Base-by-base conservation (phyloP, 352 stramenopile species). In the Globisporangium nunn region DNA sequence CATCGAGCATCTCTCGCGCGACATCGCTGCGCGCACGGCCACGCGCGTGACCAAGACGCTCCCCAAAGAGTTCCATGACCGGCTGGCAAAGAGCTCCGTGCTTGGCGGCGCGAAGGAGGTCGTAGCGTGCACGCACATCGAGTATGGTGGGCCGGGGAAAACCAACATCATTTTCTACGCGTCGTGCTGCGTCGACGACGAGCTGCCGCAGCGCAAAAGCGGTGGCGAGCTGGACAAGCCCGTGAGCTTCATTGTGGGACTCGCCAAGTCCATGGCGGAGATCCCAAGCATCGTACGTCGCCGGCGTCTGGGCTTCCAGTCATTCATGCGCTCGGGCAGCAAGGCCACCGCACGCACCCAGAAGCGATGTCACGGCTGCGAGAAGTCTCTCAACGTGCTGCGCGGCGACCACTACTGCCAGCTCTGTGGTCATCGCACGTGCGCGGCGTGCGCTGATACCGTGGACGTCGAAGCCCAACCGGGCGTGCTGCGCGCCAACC, bases 41-140 rank as follows among this genome's bases (percentile, higher is more conserved):
- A 71, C 78, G 46, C 72, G 79, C 43, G 63, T 88, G 31, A 79
- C 72, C 46, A 88, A 86, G 65, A 83, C 75, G n/a, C 61, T 88
- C 7, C 78, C 78, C 17, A 81, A 78, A 35, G 67, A 78, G 23
- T 70, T 87, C 45, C 75, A 88, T 67, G 72, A 87, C 41, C 66
- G 50, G 2, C 33, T 62, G n/a, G 33, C 56, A n/a, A 62, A 52
- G 40, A 48, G 3, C n/a, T 75, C 65, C 28, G 63, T 75, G 31
- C 54, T 75, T 4, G 64, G 59, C n/a, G 68, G 64, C 23, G 58
- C 65, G 15, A 72, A 63, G 28, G 58, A 75, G 50, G 59, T 75
- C 51, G 29, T 68, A 3, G 54, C 57, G 41, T 72, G 58, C 51
- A 69, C 56, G 15, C 61, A 66, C 49, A 63, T 58, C 14, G 62